These are phyloP conservation scores for Tilletiaria anomala DNA, from an alignment of 1,284 basidiomycete genomes.

Conservation along the genomic window DNA sequence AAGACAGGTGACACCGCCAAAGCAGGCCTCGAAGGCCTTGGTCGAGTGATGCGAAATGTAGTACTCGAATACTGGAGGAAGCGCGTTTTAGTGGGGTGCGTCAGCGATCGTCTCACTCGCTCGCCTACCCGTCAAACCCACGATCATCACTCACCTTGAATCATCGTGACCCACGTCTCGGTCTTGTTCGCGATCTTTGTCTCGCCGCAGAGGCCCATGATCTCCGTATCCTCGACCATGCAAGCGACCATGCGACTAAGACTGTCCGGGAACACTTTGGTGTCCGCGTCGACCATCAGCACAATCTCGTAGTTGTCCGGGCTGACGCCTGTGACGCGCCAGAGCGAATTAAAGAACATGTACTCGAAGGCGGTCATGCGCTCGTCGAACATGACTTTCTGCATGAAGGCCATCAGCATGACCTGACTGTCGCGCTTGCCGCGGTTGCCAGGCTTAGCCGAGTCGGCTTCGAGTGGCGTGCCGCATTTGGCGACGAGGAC, in stretches of 20 bases:
- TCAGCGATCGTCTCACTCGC: too few relatives aligned
- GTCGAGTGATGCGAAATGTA: conserved; percentile 97
- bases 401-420: conserved; percentile 43
- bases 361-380: conserved; percentile 44
- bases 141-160: conserved; percentile 35
- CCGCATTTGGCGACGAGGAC: conserved; percentile 72
- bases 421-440: conserved; percentile 98
- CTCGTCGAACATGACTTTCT: conserved; percentile 45
- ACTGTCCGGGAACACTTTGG: conserved; percentile 43
- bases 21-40: conserved; percentile 43
- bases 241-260: conserved; percentile 43
- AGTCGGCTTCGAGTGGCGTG: conserved; percentile 61
- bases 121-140: neutral
- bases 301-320: conserved; percentile 43
- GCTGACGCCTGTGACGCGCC: conserved; percentile 42
- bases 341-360: conserved; percentile 44
- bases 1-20: conserved; percentile 43
- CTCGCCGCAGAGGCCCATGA: conserved; percentile 45
- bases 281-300: conserved; percentile 44
- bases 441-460: conserved; percentile 90
- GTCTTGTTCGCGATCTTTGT: conserved; percentile 45
- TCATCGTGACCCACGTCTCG: conserved; percentile 45
- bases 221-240: conserved; percentile 44
- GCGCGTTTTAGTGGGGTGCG: neutral
- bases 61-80: conserved; percentile 64